Conservation (phyloP, 1,284 basidiomycete species). For the Vanrija pseudolonga region DNA sequence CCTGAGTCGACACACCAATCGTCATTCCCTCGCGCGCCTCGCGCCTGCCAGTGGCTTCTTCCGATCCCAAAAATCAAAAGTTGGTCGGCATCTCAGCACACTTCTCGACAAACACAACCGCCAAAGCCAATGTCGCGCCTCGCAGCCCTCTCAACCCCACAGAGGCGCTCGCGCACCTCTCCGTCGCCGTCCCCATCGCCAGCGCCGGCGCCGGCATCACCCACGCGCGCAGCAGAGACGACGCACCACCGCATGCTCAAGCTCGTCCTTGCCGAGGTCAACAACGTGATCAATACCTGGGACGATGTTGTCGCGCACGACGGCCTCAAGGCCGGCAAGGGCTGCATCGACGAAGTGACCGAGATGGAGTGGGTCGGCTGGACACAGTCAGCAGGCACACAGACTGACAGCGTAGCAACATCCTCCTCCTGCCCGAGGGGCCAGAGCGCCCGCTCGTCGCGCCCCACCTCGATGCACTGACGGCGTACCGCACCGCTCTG, state of each 20-base stretch:
- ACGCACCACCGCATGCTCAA: constrained; percentile 43
- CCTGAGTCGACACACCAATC: no score
- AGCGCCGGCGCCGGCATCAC: constrained; percentile 19
- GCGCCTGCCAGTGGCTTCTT: no score
- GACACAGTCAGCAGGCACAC: no score
- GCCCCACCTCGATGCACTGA: constrained; percentile 23
- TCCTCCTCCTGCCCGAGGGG: constrained; percentile 25
- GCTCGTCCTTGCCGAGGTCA: constrained; percentile 34
- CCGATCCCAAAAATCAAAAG: no score
- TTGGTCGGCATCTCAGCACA: no score
- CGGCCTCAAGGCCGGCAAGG: constrained; percentile 40
- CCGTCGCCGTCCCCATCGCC: constrained; percentile 49
- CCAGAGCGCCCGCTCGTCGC: constrained; percentile 32
- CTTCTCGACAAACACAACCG: background rate
- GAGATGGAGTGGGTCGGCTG: constrained; percentile 35
- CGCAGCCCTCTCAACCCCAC: constrained; percentile 46
- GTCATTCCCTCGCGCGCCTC: no score
- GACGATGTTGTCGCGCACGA: constrained; percentile 40
- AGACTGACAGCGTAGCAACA: constrained; percentile 30
- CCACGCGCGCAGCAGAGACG: constrained; percentile 25
- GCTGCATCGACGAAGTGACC: constrained; percentile 33
- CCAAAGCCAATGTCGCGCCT: constrained; percentile 15
- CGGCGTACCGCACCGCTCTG: constrained; percentile 17
- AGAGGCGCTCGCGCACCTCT: constrained; percentile 46
- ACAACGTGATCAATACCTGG: constrained; percentile 35